Conservation (phyloP, 2,329 filamentous ascomycete genomes). For the Escovopsis sp. region DNA sequence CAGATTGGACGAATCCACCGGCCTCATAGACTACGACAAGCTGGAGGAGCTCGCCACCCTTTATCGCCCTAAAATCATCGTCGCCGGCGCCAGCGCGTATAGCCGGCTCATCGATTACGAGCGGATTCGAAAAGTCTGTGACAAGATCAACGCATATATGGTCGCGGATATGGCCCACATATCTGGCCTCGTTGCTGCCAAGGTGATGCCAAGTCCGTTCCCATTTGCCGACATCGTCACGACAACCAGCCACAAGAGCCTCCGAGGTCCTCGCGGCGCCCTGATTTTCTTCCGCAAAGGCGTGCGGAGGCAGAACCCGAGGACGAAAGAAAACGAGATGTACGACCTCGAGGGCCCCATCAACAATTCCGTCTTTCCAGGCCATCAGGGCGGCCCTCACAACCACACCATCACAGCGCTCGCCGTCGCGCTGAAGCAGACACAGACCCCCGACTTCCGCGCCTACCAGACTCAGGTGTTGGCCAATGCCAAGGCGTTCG, state of each 20-base stretch:
- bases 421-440: conserved; percentile 87
- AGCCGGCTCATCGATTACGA: conserved; percentile 91
- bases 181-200: conserved; percentile 82
- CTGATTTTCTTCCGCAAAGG: conserved; percentile 98
- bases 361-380: conserved; percentile 93
- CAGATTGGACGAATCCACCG: conserved; percentile 76
- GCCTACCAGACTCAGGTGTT: conserved; percentile 84
- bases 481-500: conserved; percentile 79
- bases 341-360: conserved; percentile 90
- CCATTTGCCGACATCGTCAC: conserved; percentile 85
- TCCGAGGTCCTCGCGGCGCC: conserved; percentile 85
- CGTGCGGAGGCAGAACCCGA: conserved; percentile 65
- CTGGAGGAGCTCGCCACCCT: conserved; percentile 74
- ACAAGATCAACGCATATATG: conserved; percentile 85
- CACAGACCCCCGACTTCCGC: conserved; percentile 76
- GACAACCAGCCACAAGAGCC: conserved; percentile 94
- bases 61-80: conserved; percentile 90
- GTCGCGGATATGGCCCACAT: conserved; percentile 96
- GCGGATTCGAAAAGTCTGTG: conserved; percentile 76
- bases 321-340: conserved; percentile 69
- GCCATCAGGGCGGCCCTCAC: conserved; percentile 93
- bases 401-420: conserved; percentile 98
- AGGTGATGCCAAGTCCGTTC: conserved; percentile 83
- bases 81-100: conserved; percentile 91
- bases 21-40: conserved; percentile 87